Conservation (phyloP, 192 early-diverging fungal species). For the Spizellomyces sp. region DNA sequence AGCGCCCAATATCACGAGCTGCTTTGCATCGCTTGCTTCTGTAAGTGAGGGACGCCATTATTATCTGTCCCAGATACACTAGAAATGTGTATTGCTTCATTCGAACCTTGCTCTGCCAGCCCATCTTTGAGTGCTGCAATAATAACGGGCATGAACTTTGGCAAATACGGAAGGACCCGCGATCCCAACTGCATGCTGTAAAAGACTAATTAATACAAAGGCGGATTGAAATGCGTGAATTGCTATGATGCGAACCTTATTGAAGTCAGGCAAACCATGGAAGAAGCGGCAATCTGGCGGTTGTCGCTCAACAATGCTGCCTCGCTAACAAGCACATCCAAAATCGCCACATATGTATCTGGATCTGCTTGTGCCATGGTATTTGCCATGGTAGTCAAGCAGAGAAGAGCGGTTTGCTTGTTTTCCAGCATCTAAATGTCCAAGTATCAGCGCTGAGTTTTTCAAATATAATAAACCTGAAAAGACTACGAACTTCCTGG, state of each 20-base stretch:
- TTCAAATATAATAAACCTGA: too few species aligned
- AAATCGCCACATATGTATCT: constrained; percentile 60
- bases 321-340: constrained; percentile 41
- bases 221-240: constrained; percentile 7
- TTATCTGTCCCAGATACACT: too few species aligned
- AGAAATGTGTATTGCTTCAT: too few species aligned
- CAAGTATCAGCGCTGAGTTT: too few species aligned
- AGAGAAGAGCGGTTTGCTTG: constrained; percentile 79
- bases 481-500: constrained; percentile 18
- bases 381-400: constrained; percentile 73
- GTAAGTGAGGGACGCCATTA: too few species aligned
- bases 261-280: constrained; percentile 62
- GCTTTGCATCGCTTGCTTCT: constrained; percentile 29
- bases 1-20: constrained; percentile 50
- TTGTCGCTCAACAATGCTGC: constrained; percentile 21
- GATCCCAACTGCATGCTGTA: too few species aligned
- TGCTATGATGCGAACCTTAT: too few species aligned
- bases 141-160: constrained; percentile 80
- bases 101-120: constrained; percentile 11
- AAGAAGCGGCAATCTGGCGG: constrained; percentile 32
- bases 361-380: constrained; percentile 65
- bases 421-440: constrained; percentile 36
- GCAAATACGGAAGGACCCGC: constrained; percentile 75
- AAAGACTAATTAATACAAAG: too few species aligned
- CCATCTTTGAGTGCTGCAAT: constrained; percentile 44